A percentile compares a stretch with the other conserved stretches of the same genome.
phyloP scores from a whole-genome alignment of 176 grass and related monocot genomes.

The Carex pumila region DNA sequence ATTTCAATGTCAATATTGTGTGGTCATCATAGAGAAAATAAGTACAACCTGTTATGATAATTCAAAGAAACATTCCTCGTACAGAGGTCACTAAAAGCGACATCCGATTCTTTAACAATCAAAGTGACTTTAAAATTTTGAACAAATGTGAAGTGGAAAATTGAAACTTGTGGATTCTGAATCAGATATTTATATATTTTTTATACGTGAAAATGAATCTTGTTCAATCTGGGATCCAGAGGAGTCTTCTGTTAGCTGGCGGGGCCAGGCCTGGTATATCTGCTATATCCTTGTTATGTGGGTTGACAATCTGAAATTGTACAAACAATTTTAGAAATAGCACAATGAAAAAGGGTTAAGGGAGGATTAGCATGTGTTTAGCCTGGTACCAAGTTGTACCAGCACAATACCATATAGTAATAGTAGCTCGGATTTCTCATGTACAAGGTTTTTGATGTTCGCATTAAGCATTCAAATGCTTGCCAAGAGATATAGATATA shows the following conservation, averaged over 20 bases:
- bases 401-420: neutral
- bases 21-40: neutral
- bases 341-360: neutral
- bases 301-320: conserved; percentile 69
- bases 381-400: neutral
- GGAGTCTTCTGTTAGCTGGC: conserved; percentile 56
- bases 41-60: neutral
- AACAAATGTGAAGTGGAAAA: neutral
- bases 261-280: conserved; percentile 77
- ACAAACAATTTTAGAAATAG: neutral
- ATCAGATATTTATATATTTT: neutral
- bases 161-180: neutral
- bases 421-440: neutral
- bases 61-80: neutral
- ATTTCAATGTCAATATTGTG: neutral
- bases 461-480: neutral
- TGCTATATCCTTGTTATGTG: conserved; percentile 77
- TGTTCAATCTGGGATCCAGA: conserved; percentile 37
- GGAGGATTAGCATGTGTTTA: neutral
- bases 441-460: neutral
- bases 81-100: neutral
- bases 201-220: neutral
- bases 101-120: neutral
- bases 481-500: neutral
- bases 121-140: conserved; percentile 1